Base-by-base conservation (phyloP, 1,284 basidiomycete species). In the Ustilago cynodontis region DNA sequence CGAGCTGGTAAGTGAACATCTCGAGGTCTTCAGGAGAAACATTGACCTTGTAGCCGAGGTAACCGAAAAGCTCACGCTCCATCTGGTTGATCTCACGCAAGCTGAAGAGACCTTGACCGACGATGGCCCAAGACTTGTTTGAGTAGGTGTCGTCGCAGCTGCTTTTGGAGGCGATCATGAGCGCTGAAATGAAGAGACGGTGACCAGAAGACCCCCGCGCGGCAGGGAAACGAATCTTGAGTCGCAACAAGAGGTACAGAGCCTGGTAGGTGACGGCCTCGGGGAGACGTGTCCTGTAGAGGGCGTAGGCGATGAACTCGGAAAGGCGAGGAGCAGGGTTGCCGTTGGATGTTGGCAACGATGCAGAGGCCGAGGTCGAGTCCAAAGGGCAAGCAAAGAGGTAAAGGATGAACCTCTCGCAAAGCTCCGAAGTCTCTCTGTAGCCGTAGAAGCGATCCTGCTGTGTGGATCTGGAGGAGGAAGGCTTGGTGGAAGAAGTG, bases 111-210 rank as follows among this genome's bases (percentile, higher is more conserved):
- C 82, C 82, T 55, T 86, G 85, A 24, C 84, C 80, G 47, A 86
- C 85, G 50, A 86, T 85, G 58, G 82, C 79, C 85, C 85, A 86
- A 65, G 78, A 81, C 75, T 85, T 85, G 80, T 86, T 86, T 16
- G 78, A 81, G 76, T 86, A 86, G 35, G 82, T 81, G 62, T 86
- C 85, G 69, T 86, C 85, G 66, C 85, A 86, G 60, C 77, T 71
- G 72, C 75, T 81, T 75, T 86, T 86, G 78, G 75, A 79, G 13
- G 85, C 83, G 16, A 86, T 81, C 85, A 86, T 86, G 43, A 85
- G 73, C 1, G 85, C 85, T 7, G 85, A 84, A 65, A 86, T 85
- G 64, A 85, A 86, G 47, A 86, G 80, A 24, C 85, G 82, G 75
- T 86, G 85, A 50, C 85, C 85, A 1, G 85, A 86, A 2, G 83